phyloP scores from a whole-genome alignment of 2,329 filamentous ascomycete genomes.

The Aspergillus amoenus region DNA sequence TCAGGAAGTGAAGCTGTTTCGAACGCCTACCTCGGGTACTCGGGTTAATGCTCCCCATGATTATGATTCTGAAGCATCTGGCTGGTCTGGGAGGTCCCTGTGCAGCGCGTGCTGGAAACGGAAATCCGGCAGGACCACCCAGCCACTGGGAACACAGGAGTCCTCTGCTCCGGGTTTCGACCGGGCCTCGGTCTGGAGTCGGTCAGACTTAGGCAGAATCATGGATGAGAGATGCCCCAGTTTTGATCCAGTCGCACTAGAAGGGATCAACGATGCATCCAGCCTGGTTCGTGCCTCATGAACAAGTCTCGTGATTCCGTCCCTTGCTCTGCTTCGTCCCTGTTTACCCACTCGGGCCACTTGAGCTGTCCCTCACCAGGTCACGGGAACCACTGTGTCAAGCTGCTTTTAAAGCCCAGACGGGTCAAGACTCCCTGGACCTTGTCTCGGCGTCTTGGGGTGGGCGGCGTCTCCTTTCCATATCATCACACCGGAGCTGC shows the following conservation, averaged over 20 bases:
- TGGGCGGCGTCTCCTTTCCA: slow-evolving; percentile 4
- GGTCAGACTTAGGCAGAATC: neutral
- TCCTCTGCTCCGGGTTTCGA: neutral
- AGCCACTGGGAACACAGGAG: neutral
- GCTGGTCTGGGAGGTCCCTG: neutral
- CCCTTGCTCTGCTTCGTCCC: neutral
- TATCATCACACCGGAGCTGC: slow-evolving; percentile 4
- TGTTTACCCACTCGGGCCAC: neutral
- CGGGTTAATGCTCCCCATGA: slow-evolving; percentile 18
- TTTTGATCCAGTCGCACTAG: neutral
- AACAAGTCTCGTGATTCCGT: slow-evolving; percentile 7
- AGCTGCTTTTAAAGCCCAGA: neutral
- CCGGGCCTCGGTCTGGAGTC: neutral
- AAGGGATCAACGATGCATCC: neutral
- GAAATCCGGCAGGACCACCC: neutral
- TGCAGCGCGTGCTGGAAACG: neutral
- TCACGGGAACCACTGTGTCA: neutral
- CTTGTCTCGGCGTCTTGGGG: neutral
- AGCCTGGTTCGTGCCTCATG: slow-evolving; percentile 2
- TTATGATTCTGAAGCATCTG: neutral
- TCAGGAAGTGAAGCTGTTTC: slow-evolving; percentile 12
- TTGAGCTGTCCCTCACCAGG: neutral
- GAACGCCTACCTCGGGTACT: slow-evolving; percentile 19
- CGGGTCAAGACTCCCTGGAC: slow-evolving; percentile 5
- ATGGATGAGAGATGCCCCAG: neutral